These are phyloP conservation scores for Fonsecaea multimorphosa DNA, from an alignment of 2,329 filamentous ascomycete species.

Conservation along the genomic window DNA sequence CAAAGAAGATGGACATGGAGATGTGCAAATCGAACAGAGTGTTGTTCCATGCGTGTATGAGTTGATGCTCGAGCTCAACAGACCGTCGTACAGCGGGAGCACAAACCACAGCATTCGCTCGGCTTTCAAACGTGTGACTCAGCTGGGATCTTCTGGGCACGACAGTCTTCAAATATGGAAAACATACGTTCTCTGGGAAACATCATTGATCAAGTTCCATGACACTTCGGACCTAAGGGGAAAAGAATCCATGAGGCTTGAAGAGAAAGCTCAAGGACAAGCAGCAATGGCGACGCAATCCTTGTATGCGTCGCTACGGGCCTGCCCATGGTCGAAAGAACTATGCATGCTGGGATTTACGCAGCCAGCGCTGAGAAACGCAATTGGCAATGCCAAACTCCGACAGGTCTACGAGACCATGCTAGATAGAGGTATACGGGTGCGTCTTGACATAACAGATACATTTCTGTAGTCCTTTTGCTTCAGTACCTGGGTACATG, in stretches of 20 bases:
- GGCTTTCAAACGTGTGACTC: constrained; percentile 60
- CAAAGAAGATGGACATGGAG: constrained; percentile 36
- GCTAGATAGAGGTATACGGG: constrained; percentile 34
- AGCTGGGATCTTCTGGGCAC: constrained; percentile 39
- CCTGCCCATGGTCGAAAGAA: constrained; percentile 69
- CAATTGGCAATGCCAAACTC: constrained; percentile 25
- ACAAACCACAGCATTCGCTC: constrained; percentile 61
- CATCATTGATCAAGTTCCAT: constrained; percentile 39
- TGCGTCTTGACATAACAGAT: constrained; percentile 32
- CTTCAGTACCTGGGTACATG: neutral
- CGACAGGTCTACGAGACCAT: constrained; percentile 34
- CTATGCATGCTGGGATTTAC: constrained; percentile 64
- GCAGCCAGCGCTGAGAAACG: constrained; percentile 44
- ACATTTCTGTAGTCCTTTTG: constrained; percentile 7
- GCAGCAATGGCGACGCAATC: constrained; percentile 53
- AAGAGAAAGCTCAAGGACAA: constrained; percentile 34
- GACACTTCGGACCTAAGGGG: neutral
- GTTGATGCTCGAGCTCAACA: constrained; percentile 61
- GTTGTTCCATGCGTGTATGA: constrained; percentile 54
- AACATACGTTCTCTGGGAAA: constrained; percentile 59
- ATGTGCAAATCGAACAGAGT: constrained; percentile 37
- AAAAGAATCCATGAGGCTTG: neutral
- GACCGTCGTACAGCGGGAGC: constrained; percentile 50
- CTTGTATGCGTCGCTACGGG: constrained; percentile 62
- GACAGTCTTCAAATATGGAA: constrained; percentile 58